Base-by-base conservation (phyloP, 345 rosid species). In the Populus simonii region DNA sequence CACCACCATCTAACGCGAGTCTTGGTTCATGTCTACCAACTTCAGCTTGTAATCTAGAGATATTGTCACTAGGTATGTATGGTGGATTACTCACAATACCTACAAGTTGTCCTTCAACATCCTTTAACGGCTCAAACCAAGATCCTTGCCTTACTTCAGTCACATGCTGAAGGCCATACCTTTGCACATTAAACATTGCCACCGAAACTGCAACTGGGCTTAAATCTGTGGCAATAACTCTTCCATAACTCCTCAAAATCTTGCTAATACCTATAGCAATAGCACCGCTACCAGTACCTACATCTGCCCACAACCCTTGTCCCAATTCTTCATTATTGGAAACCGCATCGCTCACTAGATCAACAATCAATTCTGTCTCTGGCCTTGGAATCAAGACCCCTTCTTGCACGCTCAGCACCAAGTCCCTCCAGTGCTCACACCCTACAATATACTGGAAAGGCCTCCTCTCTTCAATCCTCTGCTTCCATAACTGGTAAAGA, bases 331-430 rank as follows among this genome's bases (percentile, higher is more conserved):
- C 77, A 55, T 83, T 71, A 22, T 63, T 82, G 47, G 76, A 77
- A 4, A 90, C 81, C 31, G 71, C 82, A 74, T 87, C 88, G 55
- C 62, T 81, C 25, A 90, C 98, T 82, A 93, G 63, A 82, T 93
- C 97, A 41, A 91, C 85, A 69, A 96, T 78, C 80, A 89, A 41
- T 77, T 91, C 97, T 70, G 99, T 96, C 85, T 96, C 97, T 0
- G 98, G 97, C 81, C 98, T 85, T 7, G 99, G 99, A 82, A 96
- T 93, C 76, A 96, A 83, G 68, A 96, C 94, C 31, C 98, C 98
- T 86, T 93, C 97, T 76, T 92, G 89, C 11, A 96, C 97, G 41
- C 89, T 71, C 89, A 96, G 78, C 72, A 96, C 96, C 80, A 96
- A 66, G 68, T 93, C 94, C 86, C 96, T 85, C 98, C 98, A 93